phyloP scores from a whole-genome alignment of 2,329 filamentous ascomycete genomes.

The Hypoxylon rubiginosum region DNA sequence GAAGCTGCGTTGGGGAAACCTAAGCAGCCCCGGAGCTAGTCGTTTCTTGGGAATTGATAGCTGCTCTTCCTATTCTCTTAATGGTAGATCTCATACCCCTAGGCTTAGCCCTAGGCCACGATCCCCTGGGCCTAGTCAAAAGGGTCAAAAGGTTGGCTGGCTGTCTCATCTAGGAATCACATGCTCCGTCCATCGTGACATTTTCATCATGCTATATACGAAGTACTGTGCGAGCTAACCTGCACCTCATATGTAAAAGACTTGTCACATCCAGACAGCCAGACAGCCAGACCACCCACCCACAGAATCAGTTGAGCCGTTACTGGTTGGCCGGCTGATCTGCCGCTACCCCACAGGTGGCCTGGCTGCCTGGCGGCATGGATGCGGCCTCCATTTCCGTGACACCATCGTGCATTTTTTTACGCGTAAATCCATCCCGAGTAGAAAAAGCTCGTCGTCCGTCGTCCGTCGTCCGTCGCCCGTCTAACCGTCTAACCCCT shows the following conservation, averaged over 20 bases:
- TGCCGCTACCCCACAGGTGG: constrained; percentile 34
- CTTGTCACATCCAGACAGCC: constrained; percentile 17
- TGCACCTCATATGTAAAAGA: neutral
- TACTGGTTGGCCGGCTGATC: constrained; percentile 37
- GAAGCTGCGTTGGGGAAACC: constrained; percentile 15
- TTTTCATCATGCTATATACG: neutral
- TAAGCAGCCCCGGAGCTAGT: neutral
- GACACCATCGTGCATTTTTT: constrained; percentile 38
- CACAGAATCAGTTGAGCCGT: constrained; percentile 1
- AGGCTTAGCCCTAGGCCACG: neutral
- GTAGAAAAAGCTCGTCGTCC: neutral
- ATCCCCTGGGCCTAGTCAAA: neutral
- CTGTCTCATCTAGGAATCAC: constrained; percentile 22
- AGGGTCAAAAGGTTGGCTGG: too few relatives aligned
- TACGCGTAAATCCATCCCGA: constrained; percentile 22
- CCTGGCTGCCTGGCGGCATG: neutral
- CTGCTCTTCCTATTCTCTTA: neutral
- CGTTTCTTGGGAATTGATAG: neutral
- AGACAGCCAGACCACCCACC: too few relatives aligned
- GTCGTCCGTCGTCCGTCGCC: too few relatives aligned
- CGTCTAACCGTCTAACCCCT: neutral
- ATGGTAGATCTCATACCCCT: neutral
- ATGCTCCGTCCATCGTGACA: constrained; percentile 40
- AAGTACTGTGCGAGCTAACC: neutral
- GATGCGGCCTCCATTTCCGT: constrained; percentile 18